Evolutionary conservation across 805 yeast genomes (phyloP).

Genomic region (Saccharomycopsis sp.): DNA sequence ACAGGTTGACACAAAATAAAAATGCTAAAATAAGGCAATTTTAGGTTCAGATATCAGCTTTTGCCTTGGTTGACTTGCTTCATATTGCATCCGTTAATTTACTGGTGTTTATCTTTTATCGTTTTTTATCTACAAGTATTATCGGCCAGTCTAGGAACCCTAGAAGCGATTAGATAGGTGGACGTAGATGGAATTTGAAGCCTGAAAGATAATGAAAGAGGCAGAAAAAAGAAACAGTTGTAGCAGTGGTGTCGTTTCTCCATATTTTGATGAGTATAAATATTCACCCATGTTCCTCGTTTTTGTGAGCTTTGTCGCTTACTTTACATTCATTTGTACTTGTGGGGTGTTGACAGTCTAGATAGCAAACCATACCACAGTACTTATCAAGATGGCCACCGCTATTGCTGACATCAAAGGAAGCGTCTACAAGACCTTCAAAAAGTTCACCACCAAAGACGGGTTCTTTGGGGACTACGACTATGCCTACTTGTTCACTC

Average conservation of each 20-base stretch:
- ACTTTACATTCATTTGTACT: too few species aligned
- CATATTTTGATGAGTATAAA: not conserved
- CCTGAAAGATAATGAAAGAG: too few species aligned
- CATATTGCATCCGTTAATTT: not conserved
- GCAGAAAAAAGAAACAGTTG: too few species aligned
- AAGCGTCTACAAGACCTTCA: conserved; percentile 21
- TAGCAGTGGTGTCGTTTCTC: not conserved
- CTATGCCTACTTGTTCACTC: conserved; percentile 72
- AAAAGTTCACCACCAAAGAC: conserved; percentile 61
- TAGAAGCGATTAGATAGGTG: not conserved
- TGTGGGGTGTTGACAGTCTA: too few species aligned
- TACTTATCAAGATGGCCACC: not conserved
- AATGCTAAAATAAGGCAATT: not conserved
- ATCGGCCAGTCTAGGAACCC: not conserved
- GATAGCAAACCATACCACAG: too few species aligned
- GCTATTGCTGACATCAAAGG: conserved; percentile 4
- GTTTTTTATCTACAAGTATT: not conserved
- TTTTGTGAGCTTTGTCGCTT: too few species aligned
- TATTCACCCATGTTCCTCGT: not conserved
- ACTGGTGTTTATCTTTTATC: not conserved
- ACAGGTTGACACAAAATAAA: not conserved
- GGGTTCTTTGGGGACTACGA: conserved; percentile 87
- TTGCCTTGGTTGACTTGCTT: not conserved
- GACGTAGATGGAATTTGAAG: not conserved
- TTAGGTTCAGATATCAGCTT: not conserved